Evolutionary conservation across 2,329 filamentous ascomycete genomes (phyloP).

Genomic region (Diaporthe australafricana): DNA sequence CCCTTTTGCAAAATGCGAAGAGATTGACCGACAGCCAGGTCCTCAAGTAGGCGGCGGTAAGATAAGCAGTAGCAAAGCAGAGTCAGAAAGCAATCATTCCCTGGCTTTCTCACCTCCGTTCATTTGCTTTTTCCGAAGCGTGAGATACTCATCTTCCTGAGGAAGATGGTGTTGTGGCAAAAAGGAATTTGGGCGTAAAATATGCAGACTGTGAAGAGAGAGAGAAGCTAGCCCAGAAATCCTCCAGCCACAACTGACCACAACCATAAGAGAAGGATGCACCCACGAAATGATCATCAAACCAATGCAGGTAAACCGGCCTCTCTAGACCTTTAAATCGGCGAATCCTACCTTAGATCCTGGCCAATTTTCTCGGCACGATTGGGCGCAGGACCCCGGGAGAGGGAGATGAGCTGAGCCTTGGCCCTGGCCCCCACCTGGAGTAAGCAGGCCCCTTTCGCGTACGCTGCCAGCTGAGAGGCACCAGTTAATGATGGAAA

Average conservation of each 20-base stretch:
- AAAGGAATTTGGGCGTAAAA: neutral
- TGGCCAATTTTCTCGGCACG: neutral
- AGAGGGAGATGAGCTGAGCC: slow-evolving; percentile 18
- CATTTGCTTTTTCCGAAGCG: neutral
- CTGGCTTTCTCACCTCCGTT: neutral
- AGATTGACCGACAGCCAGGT: neutral
- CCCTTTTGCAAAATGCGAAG: neutral
- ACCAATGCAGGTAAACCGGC: neutral
- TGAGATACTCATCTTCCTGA: neutral
- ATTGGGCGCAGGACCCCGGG: neutral
- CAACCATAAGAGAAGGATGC: neutral
- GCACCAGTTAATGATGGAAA: neutral
- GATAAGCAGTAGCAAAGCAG: neutral
- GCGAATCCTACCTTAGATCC: slow-evolving; percentile 3
- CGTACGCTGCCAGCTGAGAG: neutral
- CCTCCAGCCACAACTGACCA: neutral
- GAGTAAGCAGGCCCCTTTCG: slow-evolving; percentile 8
- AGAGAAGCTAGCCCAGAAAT: neutral
- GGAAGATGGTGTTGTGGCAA: neutral
- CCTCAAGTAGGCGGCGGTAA: neutral
- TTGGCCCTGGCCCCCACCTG: slow-evolving; percentile 22
- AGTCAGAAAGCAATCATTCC: neutral
- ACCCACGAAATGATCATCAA: slow-evolving; percentile 8
- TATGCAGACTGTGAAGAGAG: neutral
- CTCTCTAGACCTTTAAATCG: neutral